Percentiles rank a stretch among this genome's conserved stretches.
phyloP scores from a whole-genome alignment of 2,329 filamentous ascomycete genomes.

The Penicillium sp. region DNA sequence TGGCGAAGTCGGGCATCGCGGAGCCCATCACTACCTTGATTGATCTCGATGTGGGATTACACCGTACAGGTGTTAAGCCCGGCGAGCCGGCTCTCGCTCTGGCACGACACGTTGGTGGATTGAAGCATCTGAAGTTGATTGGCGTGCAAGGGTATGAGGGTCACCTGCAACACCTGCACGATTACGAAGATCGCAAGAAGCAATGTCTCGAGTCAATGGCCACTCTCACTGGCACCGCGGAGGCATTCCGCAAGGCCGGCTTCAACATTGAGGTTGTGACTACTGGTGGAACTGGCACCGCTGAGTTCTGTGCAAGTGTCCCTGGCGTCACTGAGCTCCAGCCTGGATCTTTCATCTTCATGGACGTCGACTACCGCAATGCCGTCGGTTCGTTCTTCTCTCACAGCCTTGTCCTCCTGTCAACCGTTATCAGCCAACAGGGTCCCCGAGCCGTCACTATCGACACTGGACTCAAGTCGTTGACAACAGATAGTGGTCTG shows the following conservation, averaged over 20 bases:
- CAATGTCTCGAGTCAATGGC: constrained; percentile 54
- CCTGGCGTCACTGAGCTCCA: constrained; percentile 59
- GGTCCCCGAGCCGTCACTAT: constrained; percentile 52
- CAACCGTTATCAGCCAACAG: constrained; percentile 56
- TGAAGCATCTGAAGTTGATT: constrained; percentile 49
- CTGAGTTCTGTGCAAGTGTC: constrained; percentile 57
- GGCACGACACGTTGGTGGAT: constrained; percentile 42
- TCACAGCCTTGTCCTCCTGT: constrained; percentile 55
- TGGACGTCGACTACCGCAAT: constrained; percentile 62
- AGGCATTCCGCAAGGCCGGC: constrained; percentile 46
- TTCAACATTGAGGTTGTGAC: constrained; percentile 56
- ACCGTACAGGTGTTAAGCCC: constrained; percentile 54
- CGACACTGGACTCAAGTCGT: constrained; percentile 55
- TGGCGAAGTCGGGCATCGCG: constrained; percentile 41
- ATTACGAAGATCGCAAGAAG: constrained; percentile 45
- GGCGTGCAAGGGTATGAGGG: constrained; percentile 60
- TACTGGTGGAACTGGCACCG: constrained; percentile 58
- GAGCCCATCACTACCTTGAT: constrained; percentile 49
- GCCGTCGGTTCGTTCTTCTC: constrained; percentile 55
- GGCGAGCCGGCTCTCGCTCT: constrained; percentile 47
- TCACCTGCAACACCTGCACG: constrained; percentile 58
- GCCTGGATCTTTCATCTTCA: constrained; percentile 61
- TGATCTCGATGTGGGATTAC: constrained; percentile 57
- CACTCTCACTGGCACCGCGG: constrained; percentile 50
- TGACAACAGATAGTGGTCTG: constrained; percentile 58